These are phyloP conservation scores for Penicillium pancosmium DNA, from an alignment of 495 filamentous ascomycete species.

Conservation along the genomic window DNA sequence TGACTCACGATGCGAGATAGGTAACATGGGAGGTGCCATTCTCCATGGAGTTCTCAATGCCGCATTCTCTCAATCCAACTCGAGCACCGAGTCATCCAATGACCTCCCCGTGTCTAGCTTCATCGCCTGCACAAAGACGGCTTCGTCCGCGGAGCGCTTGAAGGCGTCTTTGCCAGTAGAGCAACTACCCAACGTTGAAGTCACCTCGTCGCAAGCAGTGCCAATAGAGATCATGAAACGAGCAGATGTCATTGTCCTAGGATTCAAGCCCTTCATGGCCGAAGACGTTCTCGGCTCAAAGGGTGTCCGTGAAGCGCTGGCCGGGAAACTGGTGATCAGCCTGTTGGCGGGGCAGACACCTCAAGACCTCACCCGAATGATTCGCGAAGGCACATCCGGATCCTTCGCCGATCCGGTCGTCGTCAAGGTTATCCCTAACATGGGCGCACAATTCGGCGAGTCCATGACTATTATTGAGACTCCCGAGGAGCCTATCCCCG, in stretches of 20 bases:
- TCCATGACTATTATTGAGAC: conserved; percentile 41
- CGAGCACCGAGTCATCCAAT: neutral
- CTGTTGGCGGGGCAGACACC: conserved; percentile 82
- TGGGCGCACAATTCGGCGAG: conserved; percentile 36
- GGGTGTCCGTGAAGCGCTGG: conserved; percentile 42
- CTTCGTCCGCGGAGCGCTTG: conserved; percentile 26
- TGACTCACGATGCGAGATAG: conserved; percentile 19
- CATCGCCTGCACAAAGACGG: conserved; percentile 35
- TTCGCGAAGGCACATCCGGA: conserved; percentile 44
- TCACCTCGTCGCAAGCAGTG: conserved; percentile 24
- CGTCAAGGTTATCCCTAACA: conserved; percentile 40
- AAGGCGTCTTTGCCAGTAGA: conserved; percentile 12
- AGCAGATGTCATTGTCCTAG: conserved; percentile 38
- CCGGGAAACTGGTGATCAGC: conserved; percentile 79
- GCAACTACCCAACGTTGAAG: conserved; percentile 19
- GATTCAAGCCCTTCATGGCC: conserved; percentile 41
- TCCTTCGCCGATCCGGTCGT: conserved; percentile 19
- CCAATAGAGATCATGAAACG: conserved; percentile 25
- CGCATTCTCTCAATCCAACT: conserved; percentile 24
- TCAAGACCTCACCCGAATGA: conserved; percentile 59
- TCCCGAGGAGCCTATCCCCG: conserved; percentile 13
- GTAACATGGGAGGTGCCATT: conserved; percentile 46
- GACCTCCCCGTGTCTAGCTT: conserved; percentile 25
- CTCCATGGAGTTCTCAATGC: conserved; percentile 35
- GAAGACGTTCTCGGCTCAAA: conserved; percentile 31